These are phyloP conservation scores for Fusarium verticillioides DNA, from an alignment of 2,329 filamentous ascomycete genomes.

Conservation along the genomic window DNA sequence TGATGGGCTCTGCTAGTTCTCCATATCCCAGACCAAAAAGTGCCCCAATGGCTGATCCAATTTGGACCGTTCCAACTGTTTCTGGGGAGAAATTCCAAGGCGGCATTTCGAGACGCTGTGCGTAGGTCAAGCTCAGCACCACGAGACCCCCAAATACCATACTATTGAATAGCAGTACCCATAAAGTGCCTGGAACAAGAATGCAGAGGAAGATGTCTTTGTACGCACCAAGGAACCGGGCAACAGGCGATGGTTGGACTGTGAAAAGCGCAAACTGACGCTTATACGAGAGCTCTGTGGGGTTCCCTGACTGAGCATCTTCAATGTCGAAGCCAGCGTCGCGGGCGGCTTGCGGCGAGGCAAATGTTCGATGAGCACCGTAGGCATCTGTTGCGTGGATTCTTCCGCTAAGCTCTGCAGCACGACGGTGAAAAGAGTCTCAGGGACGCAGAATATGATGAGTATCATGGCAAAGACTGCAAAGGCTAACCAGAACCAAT, in stretches of 20 bases:
- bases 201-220: not conserved
- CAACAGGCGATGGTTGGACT: not conserved
- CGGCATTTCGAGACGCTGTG: not conserved
- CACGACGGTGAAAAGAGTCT: not conserved
- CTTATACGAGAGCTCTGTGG: not conserved
- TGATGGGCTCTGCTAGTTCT: not conserved
- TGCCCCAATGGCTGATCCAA: not conserved
- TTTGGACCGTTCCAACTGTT: not conserved
- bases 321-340: not conserved
- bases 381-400: not conserved
- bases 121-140: not conserved
- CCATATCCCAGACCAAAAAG: not conserved
- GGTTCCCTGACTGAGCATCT: not conserved
- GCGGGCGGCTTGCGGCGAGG: accelerated
- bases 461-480: not conserved
- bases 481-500: not conserved
- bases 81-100: not conserved
- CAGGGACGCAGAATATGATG: not conserved
- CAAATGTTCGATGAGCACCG: not conserved
- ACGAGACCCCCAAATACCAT: not conserved
- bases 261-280: not conserved
- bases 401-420: not conserved
- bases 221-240: not conserved
- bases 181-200: not conserved
- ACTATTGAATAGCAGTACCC: not conserved